These are phyloP conservation scores for Cutaneotrichosporon cavernicola DNA, from an alignment of 1,284 basidiomycete genomes.

Conservation along the genomic window DNA sequence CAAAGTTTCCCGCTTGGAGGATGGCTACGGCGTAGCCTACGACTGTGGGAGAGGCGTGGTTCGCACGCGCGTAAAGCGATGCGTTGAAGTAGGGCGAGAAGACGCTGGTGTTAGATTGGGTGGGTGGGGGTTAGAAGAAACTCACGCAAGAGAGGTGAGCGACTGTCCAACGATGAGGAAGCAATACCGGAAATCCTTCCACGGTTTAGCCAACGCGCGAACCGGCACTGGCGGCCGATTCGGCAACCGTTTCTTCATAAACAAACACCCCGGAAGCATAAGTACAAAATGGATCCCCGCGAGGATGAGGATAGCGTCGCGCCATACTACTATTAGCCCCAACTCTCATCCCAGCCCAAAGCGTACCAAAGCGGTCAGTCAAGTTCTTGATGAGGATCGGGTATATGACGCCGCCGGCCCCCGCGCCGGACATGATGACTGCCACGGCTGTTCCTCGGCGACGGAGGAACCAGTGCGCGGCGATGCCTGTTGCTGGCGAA, in stretches of 20 bases:
- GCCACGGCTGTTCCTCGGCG: slow-evolving; percentile 44
- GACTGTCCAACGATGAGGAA: slow-evolving; percentile 14
- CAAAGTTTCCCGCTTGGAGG: slow-evolving; percentile 12
- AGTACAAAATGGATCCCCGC: slow-evolving; percentile 26
- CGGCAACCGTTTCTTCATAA: slow-evolving; percentile 27
- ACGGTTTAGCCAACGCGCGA: slow-evolving; percentile 10
- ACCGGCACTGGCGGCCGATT: slow-evolving; percentile 23
- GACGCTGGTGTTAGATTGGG: slow-evolving; percentile 10
- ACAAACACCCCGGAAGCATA: slow-evolving; percentile 30
- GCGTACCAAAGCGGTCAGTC: slow-evolving; percentile 6
- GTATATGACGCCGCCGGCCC: slow-evolving; percentile 41
- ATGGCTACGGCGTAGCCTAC: slow-evolving; percentile 15
- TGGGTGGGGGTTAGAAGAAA: too few relatives aligned
- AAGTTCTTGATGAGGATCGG: slow-evolving; percentile 31
- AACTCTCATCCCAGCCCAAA: too few relatives aligned
- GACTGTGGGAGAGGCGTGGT: slow-evolving; percentile 1
- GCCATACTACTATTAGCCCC: slow-evolving; percentile 20
- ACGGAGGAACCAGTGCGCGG: slow-evolving; percentile 48
- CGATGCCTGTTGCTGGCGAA: slow-evolving; percentile 44
- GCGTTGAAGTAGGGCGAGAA: slow-evolving; percentile 24
- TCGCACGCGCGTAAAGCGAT: slow-evolving; percentile 2
- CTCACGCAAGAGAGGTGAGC: not conserved
- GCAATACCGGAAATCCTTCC: slow-evolving; percentile 16
- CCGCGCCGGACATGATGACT: slow-evolving; percentile 44
- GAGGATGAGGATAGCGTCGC: slow-evolving; percentile 29